phyloP scores from a whole-genome alignment of 352 stramenopile genomes.

The Pythium dissotocum region DNA sequence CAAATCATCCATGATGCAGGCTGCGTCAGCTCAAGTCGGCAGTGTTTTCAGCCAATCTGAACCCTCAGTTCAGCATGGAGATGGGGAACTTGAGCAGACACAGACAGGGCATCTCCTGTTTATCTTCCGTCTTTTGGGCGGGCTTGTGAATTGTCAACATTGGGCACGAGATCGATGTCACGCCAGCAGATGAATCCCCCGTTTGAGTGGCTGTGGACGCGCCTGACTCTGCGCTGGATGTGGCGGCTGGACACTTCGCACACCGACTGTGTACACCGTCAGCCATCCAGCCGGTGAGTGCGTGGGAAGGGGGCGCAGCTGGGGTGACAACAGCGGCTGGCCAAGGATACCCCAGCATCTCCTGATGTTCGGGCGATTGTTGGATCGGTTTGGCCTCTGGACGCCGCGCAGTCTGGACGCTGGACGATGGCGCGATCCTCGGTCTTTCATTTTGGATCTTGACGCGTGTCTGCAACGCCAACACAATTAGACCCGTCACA shows the following conservation, averaged over 20 bases:
- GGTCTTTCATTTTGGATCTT: constrained; percentile 21
- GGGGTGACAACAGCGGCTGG: constrained; percentile 2
- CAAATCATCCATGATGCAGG: constrained; percentile 15
- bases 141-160: constrained; percentile 15
- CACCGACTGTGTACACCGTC: constrained; percentile 4
- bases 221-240: not conserved
- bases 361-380: not conserved
- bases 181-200: constrained; percentile 9
- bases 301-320: constrained; percentile 5
- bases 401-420: not conserved
- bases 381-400: not conserved
- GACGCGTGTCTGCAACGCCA: constrained; percentile 6
- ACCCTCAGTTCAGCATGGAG: not conserved
- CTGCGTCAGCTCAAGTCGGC: not conserved
- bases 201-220: constrained; percentile 1
- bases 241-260: not conserved
- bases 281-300: constrained; percentile 7
- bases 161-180: constrained; percentile 14
- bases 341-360: constrained; percentile 1
- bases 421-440: not conserved
- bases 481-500: not conserved
- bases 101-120: not conserved
- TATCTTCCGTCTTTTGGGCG: constrained; percentile 1
- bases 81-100: not conserved
- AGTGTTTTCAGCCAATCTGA: constrained; percentile 8